Base-by-base conservation (phyloP, 441 rosid genomes). In the Theobroma grandiflorum region DNA sequence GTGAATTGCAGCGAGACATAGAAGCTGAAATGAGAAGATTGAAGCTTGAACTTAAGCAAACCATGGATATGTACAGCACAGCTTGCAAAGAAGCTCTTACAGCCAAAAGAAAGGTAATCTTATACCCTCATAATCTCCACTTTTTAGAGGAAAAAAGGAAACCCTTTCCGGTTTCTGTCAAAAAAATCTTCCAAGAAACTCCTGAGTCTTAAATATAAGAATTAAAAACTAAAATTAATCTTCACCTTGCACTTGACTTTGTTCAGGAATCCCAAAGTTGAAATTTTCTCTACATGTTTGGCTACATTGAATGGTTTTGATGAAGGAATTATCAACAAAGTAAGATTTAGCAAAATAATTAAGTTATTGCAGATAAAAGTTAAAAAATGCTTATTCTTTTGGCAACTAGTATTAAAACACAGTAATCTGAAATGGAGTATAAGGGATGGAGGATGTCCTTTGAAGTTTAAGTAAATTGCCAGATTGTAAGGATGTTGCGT, bases 11-110 rank as follows among this genome's bases (percentile, higher is more conserved):
- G 98, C 82, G 82, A 57, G 93, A 91, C 11, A n/a, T 92, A 33
- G 97, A 94, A 87, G 92, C 86, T 18, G 98, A 93, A 88, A 93
- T 96, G 99, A 90, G 84, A 88, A 95, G 93, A 83, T 80, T 95
- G 68, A 91, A 85, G 88, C 88, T 88, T 77, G 99, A 95, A 77
- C 95, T 96, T 69, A 93, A 81, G 88, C 98, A 94, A 85, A 96
- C 98, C 66, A 93, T 96, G 87, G 96, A 92, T 77, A 87, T 93
- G 97, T 94, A 94, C 71, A 89, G 94, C 85, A 82, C 89, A 73
- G 98, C 97, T 70, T 94, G 97, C 89, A 92, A 90, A 83, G 98
- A 93, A 89, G 98, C 98, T 80, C 87, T 96, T 22, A 73, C 85
- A 11, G 95, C 95, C 33, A 91, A 93, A 78, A 87, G 82, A 83